These are phyloP conservation scores for Perkinsus marinus DNA, from an alignment of 169 alveolate species.

Conservation along the genomic window DNA sequence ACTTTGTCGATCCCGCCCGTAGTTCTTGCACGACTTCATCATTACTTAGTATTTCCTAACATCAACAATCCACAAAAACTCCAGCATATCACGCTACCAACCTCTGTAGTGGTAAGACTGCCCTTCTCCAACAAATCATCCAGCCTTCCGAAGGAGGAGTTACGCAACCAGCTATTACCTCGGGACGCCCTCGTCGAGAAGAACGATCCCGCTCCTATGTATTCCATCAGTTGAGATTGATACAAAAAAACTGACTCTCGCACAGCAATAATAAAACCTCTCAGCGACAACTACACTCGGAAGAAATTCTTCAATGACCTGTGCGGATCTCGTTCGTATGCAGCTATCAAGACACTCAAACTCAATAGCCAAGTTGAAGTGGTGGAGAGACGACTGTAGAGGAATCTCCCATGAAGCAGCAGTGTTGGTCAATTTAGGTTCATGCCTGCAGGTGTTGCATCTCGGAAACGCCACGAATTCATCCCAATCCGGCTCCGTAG, in stretches of 20 bases:
- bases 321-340: too few relatives aligned
- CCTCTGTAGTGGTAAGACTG: background rate
- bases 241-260: background rate
- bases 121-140: background rate
- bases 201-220: background rate
- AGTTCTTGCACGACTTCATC: background rate
- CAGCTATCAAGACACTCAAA: background rate
- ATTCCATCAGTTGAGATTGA: background rate
- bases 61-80: background rate
- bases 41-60: background rate
- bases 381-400: background rate
- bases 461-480: conserved; percentile 11
- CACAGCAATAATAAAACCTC: too few relatives aligned
- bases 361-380: background rate
- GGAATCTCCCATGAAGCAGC: background rate
- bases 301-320: too few relatives aligned
- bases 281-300: too few relatives aligned
- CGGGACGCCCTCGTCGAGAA: background rate
- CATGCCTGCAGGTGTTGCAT: conserved; percentile 16
- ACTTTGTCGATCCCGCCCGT: background rate
- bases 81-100: background rate
- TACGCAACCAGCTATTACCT: background rate
- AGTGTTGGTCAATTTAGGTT: background rate
- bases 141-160: background rate
- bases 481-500: conserved; percentile 23